Percentiles rank a stretch among this genome's conserved stretches.
phyloP scores from a whole-genome alignment of 164 flowering plant species.

The Tetracentron sinense region DNA sequence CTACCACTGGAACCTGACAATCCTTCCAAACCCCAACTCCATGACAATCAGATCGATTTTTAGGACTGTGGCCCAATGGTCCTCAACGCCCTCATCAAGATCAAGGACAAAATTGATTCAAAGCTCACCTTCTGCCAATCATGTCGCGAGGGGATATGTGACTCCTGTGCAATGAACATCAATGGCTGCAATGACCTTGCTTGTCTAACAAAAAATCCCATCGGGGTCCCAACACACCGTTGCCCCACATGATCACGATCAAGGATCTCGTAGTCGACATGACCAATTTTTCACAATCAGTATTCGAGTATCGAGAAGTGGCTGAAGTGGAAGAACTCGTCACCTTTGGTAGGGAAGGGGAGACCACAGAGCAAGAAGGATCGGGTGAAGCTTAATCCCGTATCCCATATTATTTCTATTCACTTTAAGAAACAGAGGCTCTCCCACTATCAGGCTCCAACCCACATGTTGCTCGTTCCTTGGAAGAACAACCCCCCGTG shows the following conservation, averaged over 20 bases:
- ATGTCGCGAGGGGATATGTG: conserved; percentile 98
- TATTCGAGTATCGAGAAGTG: conserved; percentile 98
- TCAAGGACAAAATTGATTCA: conserved; percentile 93
- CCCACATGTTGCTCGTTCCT: too few species aligned
- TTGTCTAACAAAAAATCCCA: conserved; percentile 74
- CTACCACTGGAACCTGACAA: conserved; percentile 94
- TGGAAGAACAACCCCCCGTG: too few species aligned
- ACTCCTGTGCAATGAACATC: conserved; percentile 98
- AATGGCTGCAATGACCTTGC: conserved; percentile 95
- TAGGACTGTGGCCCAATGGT: conserved; percentile 97
- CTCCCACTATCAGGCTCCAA: too few species aligned
- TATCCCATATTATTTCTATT: too few species aligned
- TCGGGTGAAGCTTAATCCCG: conserved; percentile 69
- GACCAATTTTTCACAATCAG: conserved; percentile 96
- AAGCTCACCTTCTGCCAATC: conserved; percentile 87
- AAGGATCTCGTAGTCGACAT: conserved; percentile 98
- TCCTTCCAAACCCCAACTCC: conserved; percentile 71
- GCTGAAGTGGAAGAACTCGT: conserved; percentile 82
- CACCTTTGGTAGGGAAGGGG: conserved; percentile 65
- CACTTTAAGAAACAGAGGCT: too few species aligned
- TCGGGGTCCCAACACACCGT: conserved; percentile 46
- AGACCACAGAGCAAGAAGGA: conserved; percentile 80
- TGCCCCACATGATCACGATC: conserved; percentile 97
- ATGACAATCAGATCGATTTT: conserved; percentile 71
- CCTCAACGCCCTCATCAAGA: conserved; percentile 93